phyloP scores from a whole-genome alignment of 2,329 filamentous ascomycete genomes.

The Metarhizium brunneum region DNA sequence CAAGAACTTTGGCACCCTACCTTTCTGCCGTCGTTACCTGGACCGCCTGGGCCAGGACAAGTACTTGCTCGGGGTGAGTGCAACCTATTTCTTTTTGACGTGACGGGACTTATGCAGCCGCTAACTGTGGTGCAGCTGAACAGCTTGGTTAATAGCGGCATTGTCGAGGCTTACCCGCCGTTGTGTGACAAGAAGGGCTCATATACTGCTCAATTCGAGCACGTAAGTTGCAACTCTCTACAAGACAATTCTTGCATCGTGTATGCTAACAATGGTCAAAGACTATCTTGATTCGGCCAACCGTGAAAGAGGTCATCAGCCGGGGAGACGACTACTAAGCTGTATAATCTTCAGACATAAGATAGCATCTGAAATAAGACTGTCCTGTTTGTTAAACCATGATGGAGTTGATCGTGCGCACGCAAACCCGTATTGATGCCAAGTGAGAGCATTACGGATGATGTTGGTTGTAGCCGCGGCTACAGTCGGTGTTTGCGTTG shows the following conservation, averaged over 20 bases:
- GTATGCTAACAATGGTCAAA: constrained; percentile 21
- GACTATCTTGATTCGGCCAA: constrained; percentile 70
- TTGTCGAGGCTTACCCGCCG: constrained; percentile 86
- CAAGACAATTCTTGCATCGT: not conserved
- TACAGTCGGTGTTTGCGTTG: not conserved
- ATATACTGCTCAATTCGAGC: constrained; percentile 90
- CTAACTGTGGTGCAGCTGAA: constrained; percentile 51
- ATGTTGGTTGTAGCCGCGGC: not conserved
- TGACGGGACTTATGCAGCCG: not conserved
- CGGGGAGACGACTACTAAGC: constrained; percentile 71
- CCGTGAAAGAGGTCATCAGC: constrained; percentile 79
- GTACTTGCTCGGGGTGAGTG: constrained; percentile 73
- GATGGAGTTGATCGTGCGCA: not conserved
- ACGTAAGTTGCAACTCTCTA: constrained; percentile 50
- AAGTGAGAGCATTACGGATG: not conserved
- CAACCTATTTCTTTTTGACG: constrained; percentile 5
- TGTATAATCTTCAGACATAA: constrained; percentile 3
- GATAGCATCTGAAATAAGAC: constrained; percentile 20
- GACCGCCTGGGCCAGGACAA: constrained; percentile 92
- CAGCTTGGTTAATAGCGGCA: constrained; percentile 70
- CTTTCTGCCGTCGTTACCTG: constrained; percentile 83
- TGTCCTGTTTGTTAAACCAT: constrained; percentile 11
- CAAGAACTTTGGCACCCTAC: constrained; percentile 91
- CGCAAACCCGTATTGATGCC: not conserved
- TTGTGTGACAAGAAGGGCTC: constrained; percentile 88